These are phyloP conservation scores for Erucastrum elatum DNA, from an alignment of 345 rosid species.

Conservation along the genomic window DNA sequence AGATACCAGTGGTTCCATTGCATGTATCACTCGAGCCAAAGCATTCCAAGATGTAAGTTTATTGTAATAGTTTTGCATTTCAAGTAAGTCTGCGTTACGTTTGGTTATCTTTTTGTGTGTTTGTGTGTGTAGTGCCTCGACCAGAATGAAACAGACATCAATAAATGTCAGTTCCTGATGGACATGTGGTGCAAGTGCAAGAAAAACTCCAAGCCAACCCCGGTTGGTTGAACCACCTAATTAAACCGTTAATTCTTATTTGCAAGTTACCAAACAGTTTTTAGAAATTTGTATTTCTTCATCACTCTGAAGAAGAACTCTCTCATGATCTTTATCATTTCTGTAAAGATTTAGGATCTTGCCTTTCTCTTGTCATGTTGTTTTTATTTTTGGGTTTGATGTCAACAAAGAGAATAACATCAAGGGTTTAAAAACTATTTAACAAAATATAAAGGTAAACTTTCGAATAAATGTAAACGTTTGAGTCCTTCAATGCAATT, in stretches of 20 bases:
- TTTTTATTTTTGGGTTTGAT: neutral
- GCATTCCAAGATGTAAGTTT: slow-evolving; percentile 82
- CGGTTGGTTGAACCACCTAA: slow-evolving; percentile 25
- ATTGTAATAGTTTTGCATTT: neutral
- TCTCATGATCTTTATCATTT: neutral
- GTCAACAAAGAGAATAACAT: neutral
- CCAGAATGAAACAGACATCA: slow-evolving; percentile 62
- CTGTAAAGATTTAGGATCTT: neutral
- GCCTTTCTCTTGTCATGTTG: neutral
- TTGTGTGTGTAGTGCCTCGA: slow-evolving; percentile 57
- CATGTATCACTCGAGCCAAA: slow-evolving; percentile 68
- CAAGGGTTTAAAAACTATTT: neutral
- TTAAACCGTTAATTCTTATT: neutral
- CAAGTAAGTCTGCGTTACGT: too few relatives aligned
- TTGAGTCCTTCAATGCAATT: slow-evolving; percentile 1
- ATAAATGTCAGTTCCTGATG: slow-evolving; percentile 88
- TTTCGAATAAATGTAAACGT: neutral
- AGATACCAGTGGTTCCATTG: slow-evolving; percentile 49
- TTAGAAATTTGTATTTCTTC: neutral
- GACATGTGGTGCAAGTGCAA: slow-evolving; percentile 75
- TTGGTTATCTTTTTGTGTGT: neutral
- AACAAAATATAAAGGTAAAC: neutral
- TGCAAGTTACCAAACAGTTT: neutral
- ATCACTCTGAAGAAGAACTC: neutral
- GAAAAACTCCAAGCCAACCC: slow-evolving; percentile 46